phyloP scores from a whole-genome alignment of 306 rosid genomes.

The Alnus rubra region DNA sequence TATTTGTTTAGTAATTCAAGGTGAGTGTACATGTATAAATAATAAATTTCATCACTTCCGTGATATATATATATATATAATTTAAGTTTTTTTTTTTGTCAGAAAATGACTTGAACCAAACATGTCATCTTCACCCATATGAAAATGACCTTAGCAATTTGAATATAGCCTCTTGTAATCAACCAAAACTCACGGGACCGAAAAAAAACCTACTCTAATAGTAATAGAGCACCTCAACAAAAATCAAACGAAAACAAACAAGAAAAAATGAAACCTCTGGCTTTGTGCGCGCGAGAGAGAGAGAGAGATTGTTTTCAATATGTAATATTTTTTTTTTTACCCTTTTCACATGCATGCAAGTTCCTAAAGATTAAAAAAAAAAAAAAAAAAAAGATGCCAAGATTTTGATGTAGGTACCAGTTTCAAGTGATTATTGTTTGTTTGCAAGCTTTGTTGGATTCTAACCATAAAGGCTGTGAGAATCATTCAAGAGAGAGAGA shows the following conservation, averaged over 20 bases:
- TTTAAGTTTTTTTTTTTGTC: background rate
- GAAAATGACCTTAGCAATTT: constrained; percentile 26
- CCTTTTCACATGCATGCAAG: constrained; percentile 34
- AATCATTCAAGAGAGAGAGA: constrained; percentile 41
- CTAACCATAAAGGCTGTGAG: constrained; percentile 43
- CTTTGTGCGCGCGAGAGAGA: background rate
- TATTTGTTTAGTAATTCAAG: constrained; percentile 31
- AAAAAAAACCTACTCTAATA: constrained; percentile 8
- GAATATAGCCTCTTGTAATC: constrained; percentile 21
- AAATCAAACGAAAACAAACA: constrained; percentile 28
- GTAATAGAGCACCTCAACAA: constrained; percentile 11
- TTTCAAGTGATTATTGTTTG: constrained; percentile 30
- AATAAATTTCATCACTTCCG: constrained; percentile 33
- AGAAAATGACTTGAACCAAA: constrained; percentile 52
- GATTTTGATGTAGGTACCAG: constrained; percentile 21
- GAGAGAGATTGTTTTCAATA: constrained; percentile 3
- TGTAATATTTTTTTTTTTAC: background rate
- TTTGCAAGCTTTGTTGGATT: constrained; percentile 45
- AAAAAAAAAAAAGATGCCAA: constrained; percentile 18
- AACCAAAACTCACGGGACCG: constrained; percentile 28
- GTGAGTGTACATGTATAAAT: constrained; percentile 37
- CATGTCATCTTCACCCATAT: constrained; percentile 22
- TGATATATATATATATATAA: background rate
- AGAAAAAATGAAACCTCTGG: constrained; percentile 2
- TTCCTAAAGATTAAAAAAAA: constrained; percentile 1